A percentile compares a stretch with the other conserved stretches of the same genome.
phyloP scores from a whole-genome alignment of 495 filamentous ascomycete genomes.

The Penicillium riverlandense region DNA sequence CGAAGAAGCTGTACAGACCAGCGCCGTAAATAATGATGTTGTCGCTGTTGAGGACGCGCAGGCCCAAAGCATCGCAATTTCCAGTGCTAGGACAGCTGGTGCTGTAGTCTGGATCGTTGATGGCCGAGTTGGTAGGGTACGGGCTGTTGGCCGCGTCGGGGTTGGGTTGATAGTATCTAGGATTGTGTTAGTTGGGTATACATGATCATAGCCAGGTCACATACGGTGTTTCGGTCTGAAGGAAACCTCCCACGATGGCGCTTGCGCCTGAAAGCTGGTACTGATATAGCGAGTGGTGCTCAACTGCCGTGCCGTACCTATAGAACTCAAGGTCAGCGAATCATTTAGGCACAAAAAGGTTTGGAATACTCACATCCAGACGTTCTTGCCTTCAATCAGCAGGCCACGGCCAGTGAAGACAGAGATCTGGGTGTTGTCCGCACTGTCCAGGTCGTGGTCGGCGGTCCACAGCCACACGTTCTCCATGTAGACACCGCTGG shows the following conservation, averaged over 20 bases:
- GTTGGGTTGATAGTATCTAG: slow-evolving; percentile 54
- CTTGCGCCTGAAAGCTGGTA: slow-evolving; percentile 68
- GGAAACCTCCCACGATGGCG: slow-evolving; percentile 65
- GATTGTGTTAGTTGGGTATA: not conserved
- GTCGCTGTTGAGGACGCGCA: slow-evolving; percentile 53
- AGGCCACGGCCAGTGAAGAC: slow-evolving; percentile 65
- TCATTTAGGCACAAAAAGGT: not conserved
- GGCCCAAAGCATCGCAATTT: slow-evolving; percentile 58
- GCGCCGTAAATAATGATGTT: slow-evolving; percentile 61
- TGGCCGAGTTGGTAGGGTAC: slow-evolving; percentile 36
- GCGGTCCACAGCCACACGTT: slow-evolving; percentile 67
- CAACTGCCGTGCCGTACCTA: slow-evolving; percentile 60
- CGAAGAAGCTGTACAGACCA: slow-evolving; percentile 73
- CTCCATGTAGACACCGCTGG: slow-evolving; percentile 50
- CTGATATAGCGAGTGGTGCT: slow-evolving; percentile 75
- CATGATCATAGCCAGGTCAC: not conserved
- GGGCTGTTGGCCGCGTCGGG: slow-evolving; percentile 52
- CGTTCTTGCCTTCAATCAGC: slow-evolving; percentile 46
- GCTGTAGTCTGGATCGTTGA: slow-evolving; percentile 55
- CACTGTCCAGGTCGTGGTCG: slow-evolving; percentile 67
- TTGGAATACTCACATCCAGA: slow-evolving; percentile 46
- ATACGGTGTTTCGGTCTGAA: slow-evolving; percentile 75
- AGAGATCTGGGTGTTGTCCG: slow-evolving; percentile 51
- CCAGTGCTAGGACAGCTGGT: slow-evolving; percentile 29
- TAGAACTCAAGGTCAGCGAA: slow-evolving; percentile 3